Evolutionary conservation across 2,329 filamentous ascomycete genomes (phyloP), one percentile per base, ranked within the genome.

Genomic region (Didymellaceae sp.): DNA sequence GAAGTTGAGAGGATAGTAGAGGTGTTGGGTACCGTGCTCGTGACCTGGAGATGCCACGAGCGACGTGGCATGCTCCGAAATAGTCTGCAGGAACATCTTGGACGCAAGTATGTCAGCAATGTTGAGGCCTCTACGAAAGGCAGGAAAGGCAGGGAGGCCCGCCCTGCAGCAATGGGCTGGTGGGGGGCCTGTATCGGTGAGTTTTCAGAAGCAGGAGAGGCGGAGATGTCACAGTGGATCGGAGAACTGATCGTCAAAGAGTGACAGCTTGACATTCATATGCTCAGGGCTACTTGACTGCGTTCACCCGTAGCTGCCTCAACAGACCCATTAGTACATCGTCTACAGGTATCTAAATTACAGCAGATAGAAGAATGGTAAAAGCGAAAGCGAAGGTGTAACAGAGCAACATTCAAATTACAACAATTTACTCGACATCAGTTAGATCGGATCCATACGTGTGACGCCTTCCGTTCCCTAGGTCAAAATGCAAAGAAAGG

Each of bases 301-400:
- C 40, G 9, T 37, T 25, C 16, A 11, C 20, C n/a, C 34, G 13
- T 40, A 40, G 20, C 26, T 46, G 33, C 13, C 38, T 35, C 24
- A 8, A 30, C 33, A 48, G 16, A 31, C 33, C 33, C 50, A 44
- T 47, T 44, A 46, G 32, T 46, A 40, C 44, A 40, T 39, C 49
- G 18, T 53, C 28, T 59, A 63, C 45, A 62, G 56, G 50, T 57
- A 64, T 62, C 55, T 63, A 63, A 61, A 65, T 43, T 61, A 60
- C 50, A 55, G 44, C 54, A 55, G 52, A 35, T 44, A 59, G 62
- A 59, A 51, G 54, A 52, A 46, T 30, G 45, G 17, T 32, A 43
- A 61, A 45, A 39, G 48, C 54, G 38, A 53, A 59, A 61, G 53
- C 60, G 57, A 55, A 47, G 49, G 39, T 30, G 32, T 42, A 32